A percentile compares a stretch with the other conserved stretches of the same genome.
phyloP scores from a whole-genome alignment of 306 rosid species.

The Cicer cuneatum region DNA sequence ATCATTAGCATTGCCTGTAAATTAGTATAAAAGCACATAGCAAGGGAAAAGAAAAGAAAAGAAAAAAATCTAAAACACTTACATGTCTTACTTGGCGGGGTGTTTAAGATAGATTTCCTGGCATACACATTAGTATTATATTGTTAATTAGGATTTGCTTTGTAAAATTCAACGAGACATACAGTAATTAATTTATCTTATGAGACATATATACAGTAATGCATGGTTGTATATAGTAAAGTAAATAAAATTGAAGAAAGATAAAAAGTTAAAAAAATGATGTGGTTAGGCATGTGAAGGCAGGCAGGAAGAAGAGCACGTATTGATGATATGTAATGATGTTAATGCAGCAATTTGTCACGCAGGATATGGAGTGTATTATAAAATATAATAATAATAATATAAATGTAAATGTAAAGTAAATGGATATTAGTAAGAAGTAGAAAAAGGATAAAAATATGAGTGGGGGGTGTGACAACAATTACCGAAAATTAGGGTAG shows the following conservation, averaged over 20 bases:
- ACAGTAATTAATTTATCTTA: not conserved
- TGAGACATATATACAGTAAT: not conserved
- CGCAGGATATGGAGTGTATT: constrained; percentile 5
- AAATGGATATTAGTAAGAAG: not conserved
- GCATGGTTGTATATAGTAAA: not conserved
- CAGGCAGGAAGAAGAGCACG: not conserved
- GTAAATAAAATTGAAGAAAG: no score
- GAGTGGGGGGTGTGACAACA: constrained; percentile 69
- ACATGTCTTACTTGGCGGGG: not conserved
- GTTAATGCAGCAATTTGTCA: constrained; percentile 35
- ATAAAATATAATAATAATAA: no score
- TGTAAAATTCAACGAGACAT: not conserved
- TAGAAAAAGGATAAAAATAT: constrained; percentile 51
- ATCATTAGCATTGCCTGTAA: constrained; percentile 11
- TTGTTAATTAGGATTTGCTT: not conserved
- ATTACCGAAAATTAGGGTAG: constrained; percentile 58
- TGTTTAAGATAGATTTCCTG: not conserved
- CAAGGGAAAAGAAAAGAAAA: not conserved
- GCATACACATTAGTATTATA: not conserved
- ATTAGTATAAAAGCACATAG: not conserved
- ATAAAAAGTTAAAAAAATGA: no score
- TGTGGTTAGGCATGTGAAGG: constrained; percentile 6
- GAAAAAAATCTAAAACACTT: not conserved
- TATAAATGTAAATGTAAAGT: no score
- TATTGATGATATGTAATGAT: constrained; percentile 44